phyloP scores from a whole-genome alignment of 1,284 basidiomycete genomes.

The Heimioporus punctisporus region DNA sequence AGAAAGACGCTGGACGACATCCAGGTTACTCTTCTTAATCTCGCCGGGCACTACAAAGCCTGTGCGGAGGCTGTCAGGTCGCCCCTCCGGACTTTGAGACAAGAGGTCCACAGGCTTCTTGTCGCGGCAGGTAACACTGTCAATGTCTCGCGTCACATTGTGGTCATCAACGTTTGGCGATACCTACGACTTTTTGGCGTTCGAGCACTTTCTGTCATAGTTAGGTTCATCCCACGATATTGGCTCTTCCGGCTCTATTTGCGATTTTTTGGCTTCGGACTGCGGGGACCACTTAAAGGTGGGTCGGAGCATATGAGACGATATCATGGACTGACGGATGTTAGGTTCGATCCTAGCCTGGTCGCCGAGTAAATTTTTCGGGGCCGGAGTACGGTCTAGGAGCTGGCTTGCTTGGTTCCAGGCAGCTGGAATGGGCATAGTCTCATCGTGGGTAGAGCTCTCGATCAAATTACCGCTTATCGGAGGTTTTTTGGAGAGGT shows the following conservation, averaged over 20 bases:
- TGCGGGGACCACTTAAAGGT: slow-evolving; percentile 15
- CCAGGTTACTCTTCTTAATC: background rate
- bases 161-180: slow-evolving; percentile 13
- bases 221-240: slow-evolving; percentile 7
- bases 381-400: background rate
- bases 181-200: slow-evolving; percentile 6
- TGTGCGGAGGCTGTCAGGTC: background rate
- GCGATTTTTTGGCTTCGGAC: slow-evolving; percentile 17
- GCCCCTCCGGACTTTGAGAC: slow-evolving; percentile 2
- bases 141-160: slow-evolving; percentile 1
- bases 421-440: slow-evolving; percentile 12
- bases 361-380: slow-evolving; percentile 14
- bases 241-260: slow-evolving; percentile 14
- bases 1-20: slow-evolving; percentile 7
- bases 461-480: background rate
- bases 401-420: slow-evolving; percentile 19
- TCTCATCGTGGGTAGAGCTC: slow-evolving; percentile 3
- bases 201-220: slow-evolving; percentile 2
- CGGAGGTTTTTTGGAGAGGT: too few relatives aligned
- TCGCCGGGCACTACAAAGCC: slow-evolving; percentile 3
- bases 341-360: slow-evolving; percentile 15
- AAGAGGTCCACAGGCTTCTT: background rate
- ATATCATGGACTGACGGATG: background rate
- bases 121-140: slow-evolving; percentile 10
- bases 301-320: background rate